A percentile compares a stretch with the other conserved stretches of the same genome.
Evolutionary conservation across 352 stramenopile species (phyloP).

Genomic region (Pythium sukuiense): DNA sequence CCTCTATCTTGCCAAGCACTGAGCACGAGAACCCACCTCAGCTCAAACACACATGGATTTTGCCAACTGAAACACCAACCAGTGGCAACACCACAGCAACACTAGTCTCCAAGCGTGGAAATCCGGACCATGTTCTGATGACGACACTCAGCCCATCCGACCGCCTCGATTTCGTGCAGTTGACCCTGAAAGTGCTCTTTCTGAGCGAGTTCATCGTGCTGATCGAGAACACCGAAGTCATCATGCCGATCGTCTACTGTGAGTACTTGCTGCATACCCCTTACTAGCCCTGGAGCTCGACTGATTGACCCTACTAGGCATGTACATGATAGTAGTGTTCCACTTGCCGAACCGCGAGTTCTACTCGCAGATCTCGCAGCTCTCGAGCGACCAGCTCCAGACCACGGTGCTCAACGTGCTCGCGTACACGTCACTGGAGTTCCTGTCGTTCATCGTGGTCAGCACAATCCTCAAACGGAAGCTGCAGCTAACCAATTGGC

Average conservation of each 20-base stretch:
- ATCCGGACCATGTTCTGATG: not conserved
- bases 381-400: not conserved
- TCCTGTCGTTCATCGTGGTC: slow-evolving; percentile 6
- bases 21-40: not conserved
- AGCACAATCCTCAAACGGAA: slow-evolving; percentile 6
- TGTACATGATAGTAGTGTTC: slow-evolving; percentile 12
- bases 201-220: slow-evolving; percentile 32
- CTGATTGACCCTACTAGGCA: not conserved
- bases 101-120: not conserved
- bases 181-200: slow-evolving; percentile 27
- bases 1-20: not conserved
- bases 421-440: slow-evolving; percentile 13
- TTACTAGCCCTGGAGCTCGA: not conserved
- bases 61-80: too few relatives aligned
- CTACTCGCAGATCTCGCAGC: slow-evolving; percentile 11
- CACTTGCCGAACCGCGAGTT: slow-evolving; percentile 17
- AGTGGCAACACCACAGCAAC: not conserved
- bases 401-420: slow-evolving; percentile 9
- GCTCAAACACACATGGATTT: too few relatives aligned
- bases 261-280: not conserved
- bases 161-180: slow-evolving; percentile 8
- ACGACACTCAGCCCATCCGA: not conserved
- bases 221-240: slow-evolving; percentile 34
- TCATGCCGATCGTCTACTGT: slow-evolving; percentile 38
- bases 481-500: slow-evolving; percentile 17